Evolutionary conservation across 495 filamentous ascomycete genomes (phyloP).

Genomic region (Penicillium herquei): DNA sequence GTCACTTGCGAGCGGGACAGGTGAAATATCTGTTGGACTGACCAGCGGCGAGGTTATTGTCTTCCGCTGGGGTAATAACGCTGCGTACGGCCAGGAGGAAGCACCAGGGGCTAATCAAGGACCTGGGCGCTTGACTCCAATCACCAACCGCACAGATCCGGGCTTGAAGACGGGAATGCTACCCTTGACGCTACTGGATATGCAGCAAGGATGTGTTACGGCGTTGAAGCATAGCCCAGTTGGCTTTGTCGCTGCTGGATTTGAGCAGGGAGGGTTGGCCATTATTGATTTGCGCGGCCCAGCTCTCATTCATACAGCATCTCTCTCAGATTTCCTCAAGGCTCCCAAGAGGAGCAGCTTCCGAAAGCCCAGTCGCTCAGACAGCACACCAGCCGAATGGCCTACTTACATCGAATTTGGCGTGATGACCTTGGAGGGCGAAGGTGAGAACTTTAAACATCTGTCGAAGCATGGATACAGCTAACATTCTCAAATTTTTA

Average conservation of each 20-base stretch:
- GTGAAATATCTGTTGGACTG: conserved; percentile 83
- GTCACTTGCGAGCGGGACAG: conserved; percentile 71
- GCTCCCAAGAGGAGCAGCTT: conserved; percentile 69
- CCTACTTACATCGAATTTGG: conserved; percentile 81
- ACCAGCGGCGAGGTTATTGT: conserved; percentile 77
- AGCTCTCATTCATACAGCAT: conserved; percentile 73
- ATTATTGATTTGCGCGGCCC: conserved; percentile 89
- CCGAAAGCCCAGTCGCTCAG: conserved; percentile 44
- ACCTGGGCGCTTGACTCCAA: conserved; percentile 64
- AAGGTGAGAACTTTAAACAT: conserved; percentile 50
- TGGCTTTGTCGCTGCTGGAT: conserved; percentile 86
- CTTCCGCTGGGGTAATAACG: conserved; percentile 83
- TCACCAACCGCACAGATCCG: conserved; percentile 73
- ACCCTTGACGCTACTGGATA: conserved; percentile 76
- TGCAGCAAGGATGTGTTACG: conserved; percentile 74
- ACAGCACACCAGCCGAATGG: conserved; percentile 61
- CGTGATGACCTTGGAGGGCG: conserved; percentile 87
- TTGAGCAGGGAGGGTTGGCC: conserved; percentile 71
- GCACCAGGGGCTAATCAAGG: conserved; percentile 52
- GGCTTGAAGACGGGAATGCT: conserved; percentile 76
- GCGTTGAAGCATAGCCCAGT: conserved; percentile 82
- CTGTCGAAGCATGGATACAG: not conserved
- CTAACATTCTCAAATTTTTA: conserved; percentile 28
- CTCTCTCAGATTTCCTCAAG: conserved; percentile 65
- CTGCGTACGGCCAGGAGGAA: conserved; percentile 55